These are phyloP conservation scores for Melampsora occidentalis DNA, from an alignment of 1,284 basidiomycete species.

Conservation along the genomic window DNA sequence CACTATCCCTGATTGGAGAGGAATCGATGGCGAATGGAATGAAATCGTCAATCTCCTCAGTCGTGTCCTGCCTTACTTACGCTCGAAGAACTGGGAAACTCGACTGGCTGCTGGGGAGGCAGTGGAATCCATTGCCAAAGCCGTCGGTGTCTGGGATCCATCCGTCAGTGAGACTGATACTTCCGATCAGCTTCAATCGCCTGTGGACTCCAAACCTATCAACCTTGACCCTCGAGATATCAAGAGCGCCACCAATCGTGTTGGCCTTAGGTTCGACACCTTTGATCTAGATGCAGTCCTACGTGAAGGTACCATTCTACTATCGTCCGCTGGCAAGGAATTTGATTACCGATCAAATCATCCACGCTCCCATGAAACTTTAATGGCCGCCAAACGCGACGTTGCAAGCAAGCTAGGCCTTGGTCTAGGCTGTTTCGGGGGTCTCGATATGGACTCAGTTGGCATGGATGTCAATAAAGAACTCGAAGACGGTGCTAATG, in stretches of 20 bases:
- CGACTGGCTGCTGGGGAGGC: slow-evolving; percentile 78
- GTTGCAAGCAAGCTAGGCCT: slow-evolving; percentile 52
- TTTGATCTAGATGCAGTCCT: slow-evolving; percentile 53
- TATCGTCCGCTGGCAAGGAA: slow-evolving; percentile 55
- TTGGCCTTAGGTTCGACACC: slow-evolving; percentile 49
- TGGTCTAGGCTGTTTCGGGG: slow-evolving; percentile 50
- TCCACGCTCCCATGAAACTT: slow-evolving; percentile 51
- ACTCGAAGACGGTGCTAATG: slow-evolving; percentile 45
- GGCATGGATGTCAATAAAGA: slow-evolving; percentile 55
- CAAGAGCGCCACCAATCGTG: slow-evolving; percentile 49
- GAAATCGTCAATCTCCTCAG: slow-evolving; percentile 79
- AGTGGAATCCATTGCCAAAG: slow-evolving; percentile 76
- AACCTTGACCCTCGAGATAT: slow-evolving; percentile 64
- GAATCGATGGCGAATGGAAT: slow-evolving; percentile 68
- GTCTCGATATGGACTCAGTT: slow-evolving; percentile 52
- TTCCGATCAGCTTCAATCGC: not conserved
- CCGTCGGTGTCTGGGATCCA: slow-evolving; percentile 79
- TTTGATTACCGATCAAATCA: slow-evolving; percentile 51
- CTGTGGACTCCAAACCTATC: slow-evolving; percentile 44
- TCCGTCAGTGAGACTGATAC: slow-evolving; percentile 48
- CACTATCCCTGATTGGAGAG: slow-evolving; percentile 48
- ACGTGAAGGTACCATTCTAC: slow-evolving; percentile 53
- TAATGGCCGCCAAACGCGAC: slow-evolving; percentile 55
- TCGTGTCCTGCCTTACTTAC: slow-evolving; percentile 77
- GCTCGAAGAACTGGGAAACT: slow-evolving; percentile 82